A percentile compares a stretch with the other conserved stretches of the same genome.
These are phyloP conservation scores for Secale cereale DNA, from an alignment of 176 grass and related monocot species.

Conservation along the genomic window DNA sequence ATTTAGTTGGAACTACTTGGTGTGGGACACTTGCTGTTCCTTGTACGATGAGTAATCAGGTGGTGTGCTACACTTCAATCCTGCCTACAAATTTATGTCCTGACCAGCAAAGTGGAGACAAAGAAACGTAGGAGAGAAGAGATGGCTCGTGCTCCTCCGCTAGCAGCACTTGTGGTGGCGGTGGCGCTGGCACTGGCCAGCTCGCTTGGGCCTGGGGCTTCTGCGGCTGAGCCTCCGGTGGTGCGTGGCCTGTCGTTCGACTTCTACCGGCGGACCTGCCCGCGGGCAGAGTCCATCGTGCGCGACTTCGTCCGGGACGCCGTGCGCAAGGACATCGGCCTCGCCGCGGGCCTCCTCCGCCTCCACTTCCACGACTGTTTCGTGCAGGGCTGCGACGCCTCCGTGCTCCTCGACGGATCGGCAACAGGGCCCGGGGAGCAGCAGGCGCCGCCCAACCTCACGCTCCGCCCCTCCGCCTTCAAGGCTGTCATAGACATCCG, in stretches of 20 bases:
- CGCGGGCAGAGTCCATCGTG: constrained; percentile 39
- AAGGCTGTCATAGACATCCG: constrained; percentile 69
- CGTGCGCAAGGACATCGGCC: constrained; percentile 39
- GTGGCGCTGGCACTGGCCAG: too few species aligned
- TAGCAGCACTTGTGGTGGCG: too few species aligned
- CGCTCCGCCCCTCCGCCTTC: constrained; percentile 52
- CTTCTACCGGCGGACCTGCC: constrained; percentile 59
- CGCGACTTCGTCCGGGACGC: constrained; percentile 4
- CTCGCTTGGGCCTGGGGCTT: too few species aligned
- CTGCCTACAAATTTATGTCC: too few species aligned
- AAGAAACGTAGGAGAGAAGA: too few species aligned
- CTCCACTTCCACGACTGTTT: constrained; percentile 94
- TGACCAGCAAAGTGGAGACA: too few species aligned
- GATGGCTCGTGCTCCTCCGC: too few species aligned
- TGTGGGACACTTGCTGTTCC: too few species aligned
- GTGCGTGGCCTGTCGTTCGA: constrained; percentile 45
- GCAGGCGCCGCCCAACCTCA: constrained; percentile 60
- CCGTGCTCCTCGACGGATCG: constrained; percentile 49
- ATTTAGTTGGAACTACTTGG: too few species aligned
- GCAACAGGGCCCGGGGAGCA: constrained; percentile 58
- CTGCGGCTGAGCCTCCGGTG: constrained; percentile 25
- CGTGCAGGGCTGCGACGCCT: constrained; percentile 41
- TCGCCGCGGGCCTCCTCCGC: constrained; percentile 59
- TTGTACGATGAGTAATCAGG: too few species aligned
- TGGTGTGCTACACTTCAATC: too few species aligned